Base-by-base conservation (phyloP, 345 rosid species). In the Euphorbia peplus region DNA sequence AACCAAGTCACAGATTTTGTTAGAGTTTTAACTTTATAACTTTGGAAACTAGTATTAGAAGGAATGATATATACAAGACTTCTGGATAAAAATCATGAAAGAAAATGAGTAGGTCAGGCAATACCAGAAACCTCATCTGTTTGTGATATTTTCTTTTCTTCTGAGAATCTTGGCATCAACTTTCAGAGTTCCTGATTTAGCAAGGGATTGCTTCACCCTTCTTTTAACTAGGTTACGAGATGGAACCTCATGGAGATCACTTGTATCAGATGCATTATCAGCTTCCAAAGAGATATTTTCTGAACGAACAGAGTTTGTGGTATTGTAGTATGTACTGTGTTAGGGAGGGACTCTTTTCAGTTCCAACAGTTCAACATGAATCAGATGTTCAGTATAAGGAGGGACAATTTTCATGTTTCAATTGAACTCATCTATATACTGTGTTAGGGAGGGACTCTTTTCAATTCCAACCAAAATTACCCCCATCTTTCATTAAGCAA, bases 81-180 rank as follows among this genome's bases (percentile, higher is more conserved):
- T 41, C 44, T 32, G 21, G 28, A n/a, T n/a, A 37, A 11, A 46
- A 68, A 55, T 57, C 21, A 54, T 47, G 26, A 7, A 35, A 48
- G 21, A 26, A 60, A 13, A 41, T 65, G 47, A 63, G 14, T 32
- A 57, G n/a, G 37, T 30, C 24, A 44, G 56, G 51, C 21, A 60
- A 64, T 72, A 84, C 87, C 83, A 72, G 72, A 21, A 56, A 57
- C 53, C 73, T 76, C 68, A 67, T 72, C 79, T n/a, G 78, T 69
- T 76, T 67, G n/a, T 76, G 16, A 63, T 19, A n/a, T n/a, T n/a
- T 69, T 69, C 76, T 66, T 83, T 65, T 56, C 42, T 54, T 18
- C 60, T 64, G 67, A 72, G 69, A 13, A 70, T 32, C 67, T 68
- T 30, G 47, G 71, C n/a, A 75, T 79, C 82, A 30, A 72, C 71